Percentiles rank a stretch among this genome's conserved stretches.
phyloP scores from a whole-genome alignment of 2,329 filamentous ascomycete species.

The Aspergillus jensenii region DNA sequence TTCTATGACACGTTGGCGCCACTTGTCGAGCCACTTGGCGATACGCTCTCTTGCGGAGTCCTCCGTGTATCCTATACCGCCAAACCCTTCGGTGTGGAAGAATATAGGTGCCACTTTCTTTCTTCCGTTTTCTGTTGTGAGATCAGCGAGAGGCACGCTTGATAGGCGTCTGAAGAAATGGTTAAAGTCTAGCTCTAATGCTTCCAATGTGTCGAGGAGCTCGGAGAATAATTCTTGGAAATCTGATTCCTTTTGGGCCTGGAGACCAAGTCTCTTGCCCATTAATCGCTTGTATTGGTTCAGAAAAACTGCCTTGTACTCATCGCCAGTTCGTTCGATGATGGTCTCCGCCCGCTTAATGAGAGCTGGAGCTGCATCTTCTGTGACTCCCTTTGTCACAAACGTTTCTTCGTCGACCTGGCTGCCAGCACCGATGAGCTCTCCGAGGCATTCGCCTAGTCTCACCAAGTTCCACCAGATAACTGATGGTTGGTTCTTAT shows the following conservation, averaged over 20 bases:
- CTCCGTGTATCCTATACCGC: conserved; percentile 59
- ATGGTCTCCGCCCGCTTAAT: conserved; percentile 78
- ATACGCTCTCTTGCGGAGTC: conserved; percentile 66
- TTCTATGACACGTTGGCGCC: conserved; percentile 68
- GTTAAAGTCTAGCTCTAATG: conserved; percentile 85
- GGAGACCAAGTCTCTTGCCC: conserved; percentile 74
- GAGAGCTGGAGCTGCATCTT: conserved; percentile 68
- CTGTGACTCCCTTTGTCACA: conserved; percentile 67
- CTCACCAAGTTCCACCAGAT: conserved; percentile 99
- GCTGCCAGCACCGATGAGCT: conserved; percentile 76
- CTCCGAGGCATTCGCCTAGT: conserved; percentile 83
- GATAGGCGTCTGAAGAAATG: conserved; percentile 86
- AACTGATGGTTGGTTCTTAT: conserved; percentile 90
- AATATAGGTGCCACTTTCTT: conserved; percentile 69
- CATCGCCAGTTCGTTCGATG: conserved; percentile 77
- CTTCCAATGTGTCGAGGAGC: conserved; percentile 76
- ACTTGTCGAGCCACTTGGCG: conserved; percentile 77
- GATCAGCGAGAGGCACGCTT: conserved; percentile 58
- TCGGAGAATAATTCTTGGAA: conserved; percentile 82
- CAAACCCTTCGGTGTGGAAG: conserved; percentile 73
- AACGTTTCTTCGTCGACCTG: conserved; percentile 72
- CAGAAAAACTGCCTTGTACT: conserved; percentile 85
- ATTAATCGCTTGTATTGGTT: conserved; percentile 88
- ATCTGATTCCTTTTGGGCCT: conserved; percentile 66
- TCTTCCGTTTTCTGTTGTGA: conserved; percentile 65